phyloP scores from a whole-genome alignment of 257 asterid species.

The Nicotiana paniculata region DNA sequence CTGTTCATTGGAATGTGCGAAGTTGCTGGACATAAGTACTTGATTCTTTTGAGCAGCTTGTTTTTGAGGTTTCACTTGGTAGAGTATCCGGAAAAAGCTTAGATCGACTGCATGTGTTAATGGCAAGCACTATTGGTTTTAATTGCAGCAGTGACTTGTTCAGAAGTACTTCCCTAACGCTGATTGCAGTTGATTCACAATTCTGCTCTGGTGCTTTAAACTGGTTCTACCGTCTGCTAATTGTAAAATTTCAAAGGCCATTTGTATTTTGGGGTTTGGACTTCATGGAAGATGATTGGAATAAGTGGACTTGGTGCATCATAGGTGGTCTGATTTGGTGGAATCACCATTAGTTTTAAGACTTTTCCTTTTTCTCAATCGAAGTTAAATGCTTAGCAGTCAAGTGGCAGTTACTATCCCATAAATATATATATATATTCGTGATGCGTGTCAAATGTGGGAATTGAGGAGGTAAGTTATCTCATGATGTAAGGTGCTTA shows the following conservation, averaged over 20 bases:
- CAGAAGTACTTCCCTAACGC: not conserved
- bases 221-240: conserved; percentile 8
- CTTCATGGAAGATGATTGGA: conserved; percentile 2
- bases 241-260: conserved; percentile 17
- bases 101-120: conserved; percentile 9
- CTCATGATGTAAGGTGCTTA: not conserved
- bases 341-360: not conserved
- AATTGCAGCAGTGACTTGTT: not conserved
- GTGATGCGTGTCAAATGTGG: not conserved
- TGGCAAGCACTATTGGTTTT: not conserved
- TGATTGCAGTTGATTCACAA: not conserved
- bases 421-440: not conserved
- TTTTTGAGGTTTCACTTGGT: conserved; percentile 6
- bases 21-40: conserved; percentile 14
- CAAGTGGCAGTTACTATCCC: not conserved
- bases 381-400: not conserved
- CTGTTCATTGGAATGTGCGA: conserved; percentile 14
- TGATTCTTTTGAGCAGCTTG: conserved; percentile 16
- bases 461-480: not conserved
- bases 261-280: not conserved
- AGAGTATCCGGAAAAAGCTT: not conserved
- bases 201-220: conserved; percentile 3
- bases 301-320: not conserved
- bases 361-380: not conserved
- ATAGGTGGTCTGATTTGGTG: not conserved